Conservation (phyloP, 306 rosid species). For the Citrullus amarus region DNA sequence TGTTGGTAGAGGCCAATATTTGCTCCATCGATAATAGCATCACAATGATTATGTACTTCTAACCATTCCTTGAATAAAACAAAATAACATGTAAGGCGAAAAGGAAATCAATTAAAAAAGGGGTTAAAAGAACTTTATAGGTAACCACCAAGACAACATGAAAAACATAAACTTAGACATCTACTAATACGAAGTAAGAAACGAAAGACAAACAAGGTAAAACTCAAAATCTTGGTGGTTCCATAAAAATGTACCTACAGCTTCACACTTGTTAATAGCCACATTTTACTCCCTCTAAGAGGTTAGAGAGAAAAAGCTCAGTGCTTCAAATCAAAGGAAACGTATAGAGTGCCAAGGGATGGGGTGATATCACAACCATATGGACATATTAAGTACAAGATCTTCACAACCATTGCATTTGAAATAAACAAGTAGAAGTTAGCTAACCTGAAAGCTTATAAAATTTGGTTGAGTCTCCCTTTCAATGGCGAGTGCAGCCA, state of each 20-base stretch:
- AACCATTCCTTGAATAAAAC: slow-evolving; percentile 51
- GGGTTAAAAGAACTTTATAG: too few species aligned
- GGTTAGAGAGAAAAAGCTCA: too few species aligned
- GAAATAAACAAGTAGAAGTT: background rate
- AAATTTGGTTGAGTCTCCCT: slow-evolving; percentile 64
- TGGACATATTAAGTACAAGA: background rate
- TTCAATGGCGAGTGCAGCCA: slow-evolving; percentile 63
- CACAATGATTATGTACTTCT: slow-evolving; percentile 36
- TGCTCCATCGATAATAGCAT: slow-evolving; percentile 82
- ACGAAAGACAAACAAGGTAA: too few species aligned
- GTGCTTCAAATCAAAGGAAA: background rate
- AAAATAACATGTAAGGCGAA: background rate
- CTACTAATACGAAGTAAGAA: too few species aligned
- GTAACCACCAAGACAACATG: too few species aligned
- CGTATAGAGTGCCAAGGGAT: background rate
- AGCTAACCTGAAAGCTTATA: slow-evolving; percentile 62
- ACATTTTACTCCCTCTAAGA: too few species aligned
- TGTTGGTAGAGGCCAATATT: slow-evolving; percentile 91
- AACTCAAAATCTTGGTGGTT: too few species aligned
- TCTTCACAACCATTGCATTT: background rate
- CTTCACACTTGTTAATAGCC: too few species aligned
- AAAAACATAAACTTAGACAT: too few species aligned
- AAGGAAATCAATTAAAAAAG: background rate
- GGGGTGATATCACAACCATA: background rate
- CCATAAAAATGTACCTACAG: too few species aligned